A percentile compares a stretch with the other conserved stretches of the same genome.
These are phyloP conservation scores for Myrica gale DNA, from an alignment of 306 rosid genomes.

Conservation along the genomic window DNA sequence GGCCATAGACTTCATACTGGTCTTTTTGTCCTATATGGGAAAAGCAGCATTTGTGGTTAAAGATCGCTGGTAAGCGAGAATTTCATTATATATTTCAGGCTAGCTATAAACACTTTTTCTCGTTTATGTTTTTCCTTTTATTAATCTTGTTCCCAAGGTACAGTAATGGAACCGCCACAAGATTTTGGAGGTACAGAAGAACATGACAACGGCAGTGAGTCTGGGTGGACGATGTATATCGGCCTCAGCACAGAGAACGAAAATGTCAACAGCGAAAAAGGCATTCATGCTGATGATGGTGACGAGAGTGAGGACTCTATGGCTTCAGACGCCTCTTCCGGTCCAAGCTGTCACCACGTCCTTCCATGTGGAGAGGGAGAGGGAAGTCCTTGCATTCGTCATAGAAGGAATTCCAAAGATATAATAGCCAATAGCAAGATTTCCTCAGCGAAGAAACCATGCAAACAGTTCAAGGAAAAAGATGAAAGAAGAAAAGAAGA, in stretches of 20 bases:
- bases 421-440: conserved; percentile 21
- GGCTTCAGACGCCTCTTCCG: conserved; percentile 82
- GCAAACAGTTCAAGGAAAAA: conserved; percentile 37
- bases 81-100: neutral
- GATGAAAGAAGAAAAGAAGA: conserved; percentile 28
- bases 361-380: conserved; percentile 31
- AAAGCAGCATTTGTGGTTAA: conserved; percentile 20
- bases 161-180: conserved; percentile 54
- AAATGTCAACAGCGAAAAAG: conserved; percentile 14
- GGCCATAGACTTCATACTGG: no score
- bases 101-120: neutral
- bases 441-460: conserved; percentile 31
- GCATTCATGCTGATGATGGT: conserved; percentile 10
- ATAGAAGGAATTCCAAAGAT: conserved; percentile 15
- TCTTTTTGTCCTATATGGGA: conserved; percentile 41
- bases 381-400: conserved; percentile 26
- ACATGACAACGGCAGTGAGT: conserved; percentile 44
- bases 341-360: conserved; percentile 43
- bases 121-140: no score
- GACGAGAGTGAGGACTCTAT: conserved; percentile 61
- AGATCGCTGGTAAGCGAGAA: conserved; percentile 1
- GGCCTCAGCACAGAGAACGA: conserved; percentile 39
- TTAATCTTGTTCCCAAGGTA: neutral
- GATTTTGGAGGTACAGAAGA: conserved; percentile 36
- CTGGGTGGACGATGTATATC: conserved; percentile 78